Evolutionary conservation across 192 early-diverging fungal species (phyloP).

Genomic region (Backusella tarrabulga): DNA sequence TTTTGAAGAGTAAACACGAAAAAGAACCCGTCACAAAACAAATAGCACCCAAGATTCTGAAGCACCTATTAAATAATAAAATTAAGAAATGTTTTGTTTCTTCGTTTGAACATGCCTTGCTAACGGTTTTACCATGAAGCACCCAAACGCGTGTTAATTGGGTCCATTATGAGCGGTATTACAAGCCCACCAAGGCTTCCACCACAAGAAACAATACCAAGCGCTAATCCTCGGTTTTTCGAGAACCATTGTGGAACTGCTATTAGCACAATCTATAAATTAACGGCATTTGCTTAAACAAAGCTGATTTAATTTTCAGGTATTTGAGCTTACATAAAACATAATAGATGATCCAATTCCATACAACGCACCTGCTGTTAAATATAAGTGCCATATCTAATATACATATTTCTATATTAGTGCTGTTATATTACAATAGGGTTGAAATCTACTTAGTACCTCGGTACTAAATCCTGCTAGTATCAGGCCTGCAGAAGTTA

Average conservation of each 20-base stretch:
- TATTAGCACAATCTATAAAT: conserved; percentile 15
- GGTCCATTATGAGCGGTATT: conserved; percentile 53
- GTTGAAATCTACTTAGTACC: background rate
- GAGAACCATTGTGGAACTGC: conserved; percentile 63
- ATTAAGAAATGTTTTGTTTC: background rate
- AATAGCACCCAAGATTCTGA: conserved; percentile 28
- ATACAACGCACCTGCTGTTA: conserved; percentile 43
- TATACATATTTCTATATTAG: background rate
- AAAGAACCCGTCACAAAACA: conserved; percentile 17
- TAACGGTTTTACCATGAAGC: conserved; percentile 29
- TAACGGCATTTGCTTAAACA: background rate
- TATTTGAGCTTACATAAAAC: conserved; percentile 23
- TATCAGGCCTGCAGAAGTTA: conserved; percentile 5
- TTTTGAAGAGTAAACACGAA: conserved; percentile 15
- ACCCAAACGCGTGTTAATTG: conserved; percentile 56
- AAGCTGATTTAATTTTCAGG: background rate
- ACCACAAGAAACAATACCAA: conserved; percentile 70
- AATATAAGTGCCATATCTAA: conserved; percentile 51
- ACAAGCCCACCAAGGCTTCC: conserved; percentile 71
- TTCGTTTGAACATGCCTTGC: background rate
- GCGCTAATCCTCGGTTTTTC: conserved; percentile 59
- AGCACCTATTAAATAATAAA: conserved; percentile 13
- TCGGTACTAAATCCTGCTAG: conserved; percentile 26
- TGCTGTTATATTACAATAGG: background rate
- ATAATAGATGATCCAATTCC: conserved; percentile 35